Conservation (phyloP, 352 stramenopile genomes). For the Phytophthora citricola region DNA sequence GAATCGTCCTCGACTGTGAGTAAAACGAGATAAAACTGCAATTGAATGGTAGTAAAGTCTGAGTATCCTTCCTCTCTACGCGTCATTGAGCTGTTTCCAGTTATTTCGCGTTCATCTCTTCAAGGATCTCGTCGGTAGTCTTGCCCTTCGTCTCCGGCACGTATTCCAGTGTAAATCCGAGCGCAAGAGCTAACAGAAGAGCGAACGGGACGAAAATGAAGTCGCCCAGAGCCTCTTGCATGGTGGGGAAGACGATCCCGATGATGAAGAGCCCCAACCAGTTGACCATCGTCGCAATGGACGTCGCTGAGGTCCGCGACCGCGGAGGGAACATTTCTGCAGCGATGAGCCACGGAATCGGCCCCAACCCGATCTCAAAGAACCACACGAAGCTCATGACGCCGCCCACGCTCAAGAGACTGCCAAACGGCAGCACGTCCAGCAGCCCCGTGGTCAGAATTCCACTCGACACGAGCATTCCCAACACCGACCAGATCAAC, state of each 20-base stretch:
- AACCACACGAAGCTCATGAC: slow-evolving; percentile 83
- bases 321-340: slow-evolving; percentile 96
- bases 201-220: slow-evolving; percentile 93
- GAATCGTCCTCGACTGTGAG: slow-evolving; percentile 53
- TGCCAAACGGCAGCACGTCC: slow-evolving; percentile 61
- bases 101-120: slow-evolving; percentile 47
- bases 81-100: not conserved
- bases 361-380: slow-evolving; percentile 79
- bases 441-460: slow-evolving; percentile 65
- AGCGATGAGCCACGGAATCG: slow-evolving; percentile 96
- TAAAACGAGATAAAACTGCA: slow-evolving; percentile 23
- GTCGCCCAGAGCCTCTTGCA: slow-evolving; percentile 80
- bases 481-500: slow-evolving; percentile 64
- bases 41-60: not conserved
- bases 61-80: slow-evolving; percentile 3
- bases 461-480: slow-evolving; percentile 70
- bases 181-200: slow-evolving; percentile 61
- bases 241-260: slow-evolving; percentile 92
- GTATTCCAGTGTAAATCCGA: slow-evolving; percentile 79
- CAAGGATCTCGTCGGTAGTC: slow-evolving; percentile 71
- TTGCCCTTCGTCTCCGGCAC: slow-evolving; percentile 93
- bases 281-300: slow-evolving; percentile 94
- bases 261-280: slow-evolving; percentile 96
- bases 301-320: slow-evolving; percentile 91
- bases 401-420: slow-evolving; percentile 56